Evolutionary conservation across 495 filamentous ascomycete species (phyloP).

Genomic region (Ramalina intermedia): DNA sequence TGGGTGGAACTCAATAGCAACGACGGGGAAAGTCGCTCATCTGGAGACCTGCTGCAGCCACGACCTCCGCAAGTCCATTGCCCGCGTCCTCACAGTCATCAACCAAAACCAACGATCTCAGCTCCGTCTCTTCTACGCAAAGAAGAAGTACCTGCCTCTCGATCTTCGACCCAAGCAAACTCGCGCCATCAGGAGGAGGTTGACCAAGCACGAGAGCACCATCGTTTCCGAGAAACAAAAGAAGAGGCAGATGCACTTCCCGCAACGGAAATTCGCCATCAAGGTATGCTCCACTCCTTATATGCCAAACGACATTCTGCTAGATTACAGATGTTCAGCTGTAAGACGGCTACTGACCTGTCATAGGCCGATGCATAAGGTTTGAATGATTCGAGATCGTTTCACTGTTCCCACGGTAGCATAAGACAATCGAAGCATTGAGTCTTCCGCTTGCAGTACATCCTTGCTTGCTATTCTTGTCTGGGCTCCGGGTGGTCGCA

Average conservation of each 20-base stretch:
- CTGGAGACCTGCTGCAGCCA: constrained; percentile 41
- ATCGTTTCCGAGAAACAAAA: constrained; percentile 73
- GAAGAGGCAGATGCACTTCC: constrained; percentile 93
- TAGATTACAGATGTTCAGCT: not conserved
- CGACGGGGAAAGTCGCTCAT: not conserved
- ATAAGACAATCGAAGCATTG: too few relatives aligned
- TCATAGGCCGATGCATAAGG: not conserved
- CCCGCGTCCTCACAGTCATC: constrained; percentile 95
- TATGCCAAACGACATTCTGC: not conserved
- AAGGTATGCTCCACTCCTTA: constrained; percentile 48
- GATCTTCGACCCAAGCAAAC: constrained; percentile 96
- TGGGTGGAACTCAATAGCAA: not conserved
- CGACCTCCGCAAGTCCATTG: constrained; percentile 98
- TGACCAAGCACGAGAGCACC: constrained; percentile 78
- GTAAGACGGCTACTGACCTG: not conserved
- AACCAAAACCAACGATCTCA: constrained; percentile 96
- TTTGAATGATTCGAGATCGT: too few relatives aligned
- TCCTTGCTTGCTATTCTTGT: too few relatives aligned
- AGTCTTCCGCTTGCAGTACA: too few relatives aligned
- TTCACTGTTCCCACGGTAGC: too few relatives aligned
- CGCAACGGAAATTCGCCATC: constrained; percentile 93
- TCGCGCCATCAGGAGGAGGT: constrained; percentile 80
- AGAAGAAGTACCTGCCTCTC: constrained; percentile 96
- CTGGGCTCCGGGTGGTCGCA: too few relatives aligned
- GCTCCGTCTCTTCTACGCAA: constrained; percentile 98